These are phyloP conservation scores for Raffaelea arxii DNA, from an alignment of 2,329 filamentous ascomycete species.

Conservation along the genomic window DNA sequence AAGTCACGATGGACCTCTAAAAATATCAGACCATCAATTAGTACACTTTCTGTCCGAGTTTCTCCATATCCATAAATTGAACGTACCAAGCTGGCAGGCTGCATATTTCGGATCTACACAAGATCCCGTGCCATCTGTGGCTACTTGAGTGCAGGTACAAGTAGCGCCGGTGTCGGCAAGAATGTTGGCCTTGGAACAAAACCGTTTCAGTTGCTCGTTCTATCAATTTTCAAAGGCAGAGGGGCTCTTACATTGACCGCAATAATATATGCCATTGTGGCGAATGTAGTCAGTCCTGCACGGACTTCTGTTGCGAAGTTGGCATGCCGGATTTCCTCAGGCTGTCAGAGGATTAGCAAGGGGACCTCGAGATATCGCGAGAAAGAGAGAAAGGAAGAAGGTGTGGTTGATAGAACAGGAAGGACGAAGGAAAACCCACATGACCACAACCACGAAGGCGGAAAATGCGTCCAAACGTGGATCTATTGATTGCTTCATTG, in stretches of 20 bases:
- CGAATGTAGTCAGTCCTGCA: conserved; percentile 70
- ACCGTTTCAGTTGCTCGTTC: too few species aligned
- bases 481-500: conserved; percentile 27
- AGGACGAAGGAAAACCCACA: conserved; percentile 31
- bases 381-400: not conserved
- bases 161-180: conserved; percentile 68
- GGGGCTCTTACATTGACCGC: conserved; percentile 57
- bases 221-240: too few species aligned
- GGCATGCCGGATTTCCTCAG: conserved; percentile 55
- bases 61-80: too few species aligned
- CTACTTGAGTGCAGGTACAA: conserved; percentile 46
- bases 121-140: not conserved
- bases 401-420: not conserved
- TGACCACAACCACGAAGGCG: conserved; percentile 58
- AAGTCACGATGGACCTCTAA: conserved; percentile 62
- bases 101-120: conserved; percentile 20
- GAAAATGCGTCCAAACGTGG: conserved; percentile 50
- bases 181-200: conserved; percentile 49
- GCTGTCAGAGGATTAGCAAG: too few species aligned
- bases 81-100: not conserved
- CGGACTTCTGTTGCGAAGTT: conserved; percentile 70
- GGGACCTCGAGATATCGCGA: too few species aligned
- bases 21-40: not conserved
- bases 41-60: not conserved
- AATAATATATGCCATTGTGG: conserved; percentile 80